Base-by-base conservation (phyloP, 192 early-diverging fungal genomes). In the Gamsiella multidivaricata region DNA sequence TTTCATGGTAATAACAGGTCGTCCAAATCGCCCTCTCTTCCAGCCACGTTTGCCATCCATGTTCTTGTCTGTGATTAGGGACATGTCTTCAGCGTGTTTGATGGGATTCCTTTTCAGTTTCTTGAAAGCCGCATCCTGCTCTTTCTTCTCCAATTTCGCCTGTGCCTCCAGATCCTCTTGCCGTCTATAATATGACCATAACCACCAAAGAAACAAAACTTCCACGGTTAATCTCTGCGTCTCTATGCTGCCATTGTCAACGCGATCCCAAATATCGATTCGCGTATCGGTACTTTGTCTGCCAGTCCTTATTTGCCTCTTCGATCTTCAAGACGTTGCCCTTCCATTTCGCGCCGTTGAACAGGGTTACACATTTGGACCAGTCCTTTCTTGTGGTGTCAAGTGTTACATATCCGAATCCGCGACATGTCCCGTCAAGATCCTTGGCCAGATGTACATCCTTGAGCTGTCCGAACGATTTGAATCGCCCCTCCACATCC, bases 341-440 rank as follows among this genome's bases (percentile, higher is more conserved):
- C 78, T 94, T 96, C 94, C 94, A 96, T 55, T 92, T 93, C 14
- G 94, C 81, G 3, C 91, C 91, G 37, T 91, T 91, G 62, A 90
- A 94, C 20, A 90, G 51, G 20, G 85, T 82, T 26, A 90, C n/a
- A 60, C 93, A 94, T 74, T 87, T 89, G 42, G 71, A 82, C 86
- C 91, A 91, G 20, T 90, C 81, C 32, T 87, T 83, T 17, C 85
- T 62, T 1, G 88, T 93, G 0, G 90, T 94, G 23, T 83, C 83
- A 28, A 96, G 70, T 18, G 82, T 89, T 36, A 96, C 79, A 41
- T 93, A 90, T 36, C 85, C 93, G 61, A 94, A 96, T 7, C 93
- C 93, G 42, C 91, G 83, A 60, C 87, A 88, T 10, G 79, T 55
- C 7, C 75, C 86, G 42, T 70, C 64, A 4, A 62, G 28, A 59